phyloP scores from a whole-genome alignment of 1,284 basidiomycete genomes.

The Heterobasidion occidentale region DNA sequence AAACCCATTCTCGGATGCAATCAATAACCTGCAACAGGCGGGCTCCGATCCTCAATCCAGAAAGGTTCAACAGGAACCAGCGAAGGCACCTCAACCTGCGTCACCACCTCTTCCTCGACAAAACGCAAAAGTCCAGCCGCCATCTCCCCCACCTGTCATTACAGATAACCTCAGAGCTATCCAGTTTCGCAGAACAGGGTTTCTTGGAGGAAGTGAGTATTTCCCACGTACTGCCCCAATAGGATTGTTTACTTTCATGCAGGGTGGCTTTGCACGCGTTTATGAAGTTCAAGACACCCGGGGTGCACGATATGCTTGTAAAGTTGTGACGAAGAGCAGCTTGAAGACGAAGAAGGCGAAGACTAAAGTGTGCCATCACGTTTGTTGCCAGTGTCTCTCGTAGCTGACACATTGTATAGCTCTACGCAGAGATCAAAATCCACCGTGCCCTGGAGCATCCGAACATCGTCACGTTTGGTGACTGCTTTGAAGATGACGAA shows the following conservation, averaged over 20 bases:
- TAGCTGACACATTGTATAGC: slow-evolving; percentile 31
- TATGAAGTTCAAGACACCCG: slow-evolving; percentile 77
- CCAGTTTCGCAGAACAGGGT: slow-evolving; percentile 65
- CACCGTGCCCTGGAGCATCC: slow-evolving; percentile 89
- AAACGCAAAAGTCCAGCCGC: slow-evolving; percentile 75
- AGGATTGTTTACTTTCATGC: slow-evolving; percentile 6
- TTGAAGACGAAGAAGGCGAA: slow-evolving; percentile 89
- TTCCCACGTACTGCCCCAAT: not conserved
- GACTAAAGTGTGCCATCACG: slow-evolving; percentile 59
- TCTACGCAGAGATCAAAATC: slow-evolving; percentile 98
- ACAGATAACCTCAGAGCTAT: slow-evolving; percentile 52
- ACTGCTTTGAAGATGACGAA: slow-evolving; percentile 93
- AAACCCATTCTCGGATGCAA: slow-evolving; percentile 23
- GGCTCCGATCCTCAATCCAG: slow-evolving; percentile 15
- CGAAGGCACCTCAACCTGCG: slow-evolving; percentile 22
- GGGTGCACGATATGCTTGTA: slow-evolving; percentile 70
- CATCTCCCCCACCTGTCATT: slow-evolving; percentile 76
- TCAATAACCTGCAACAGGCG: slow-evolving; percentile 17
- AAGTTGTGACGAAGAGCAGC: slow-evolving; percentile 79
- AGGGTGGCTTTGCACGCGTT: slow-evolving; percentile 90
- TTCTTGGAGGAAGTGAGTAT: slow-evolving; percentile 79
- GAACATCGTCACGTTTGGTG: slow-evolving; percentile 88
- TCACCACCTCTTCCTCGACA: slow-evolving; percentile 67
- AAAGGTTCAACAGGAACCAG: slow-evolving; percentile 9
- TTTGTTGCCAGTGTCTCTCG: not conserved